Percentiles rank a stretch among this genome's conserved stretches.
Conservation (phyloP, 768 basidiomycete genomes). For the Russula sp. region DNA sequence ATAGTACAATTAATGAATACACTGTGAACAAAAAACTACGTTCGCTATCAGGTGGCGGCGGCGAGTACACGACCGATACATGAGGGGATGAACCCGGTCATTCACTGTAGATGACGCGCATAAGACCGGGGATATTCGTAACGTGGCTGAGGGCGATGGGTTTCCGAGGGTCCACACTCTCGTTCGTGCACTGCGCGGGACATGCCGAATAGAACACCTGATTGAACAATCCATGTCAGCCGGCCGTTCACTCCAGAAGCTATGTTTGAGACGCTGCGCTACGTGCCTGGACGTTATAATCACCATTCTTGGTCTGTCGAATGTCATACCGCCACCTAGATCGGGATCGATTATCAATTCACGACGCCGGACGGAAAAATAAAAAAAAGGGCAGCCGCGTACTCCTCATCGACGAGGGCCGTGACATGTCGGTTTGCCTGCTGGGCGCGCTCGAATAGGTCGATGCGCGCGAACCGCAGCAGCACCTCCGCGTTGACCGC, state of each 20-base stretch:
- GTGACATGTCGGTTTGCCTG: conserved; percentile 48
- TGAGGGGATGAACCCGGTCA: not conserved
- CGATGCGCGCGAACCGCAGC: conserved; percentile 16
- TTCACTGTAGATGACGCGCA: conserved; percentile 55
- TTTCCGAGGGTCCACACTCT: conserved; percentile 46
- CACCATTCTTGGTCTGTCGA: conserved; percentile 46
- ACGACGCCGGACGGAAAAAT: not conserved
- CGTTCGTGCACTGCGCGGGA: conserved; percentile 44
- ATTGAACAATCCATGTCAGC: not conserved
- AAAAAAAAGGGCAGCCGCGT: conserved; percentile 31
- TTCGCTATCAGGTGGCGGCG: not conserved
- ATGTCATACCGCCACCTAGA: conserved; percentile 62
- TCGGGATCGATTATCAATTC: not conserved
- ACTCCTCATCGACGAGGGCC: conserved; percentile 66
- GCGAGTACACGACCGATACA: not conserved
- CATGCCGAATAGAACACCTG: conserved; percentile 61
- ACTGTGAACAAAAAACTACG: not conserved
- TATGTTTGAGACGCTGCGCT: not conserved
- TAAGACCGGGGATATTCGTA: conserved; percentile 61
- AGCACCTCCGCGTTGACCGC: conserved; percentile 19
- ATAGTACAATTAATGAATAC: not conserved
- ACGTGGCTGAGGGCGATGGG: conserved; percentile 60
- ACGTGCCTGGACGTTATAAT: conserved; percentile 58
- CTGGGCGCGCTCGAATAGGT: conserved; percentile 48
- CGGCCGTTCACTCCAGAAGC: not conserved